These are phyloP conservation scores for Aspergillus pseudoterreus DNA, from an alignment of 2,329 filamentous ascomycete species.

Conservation along the genomic window DNA sequence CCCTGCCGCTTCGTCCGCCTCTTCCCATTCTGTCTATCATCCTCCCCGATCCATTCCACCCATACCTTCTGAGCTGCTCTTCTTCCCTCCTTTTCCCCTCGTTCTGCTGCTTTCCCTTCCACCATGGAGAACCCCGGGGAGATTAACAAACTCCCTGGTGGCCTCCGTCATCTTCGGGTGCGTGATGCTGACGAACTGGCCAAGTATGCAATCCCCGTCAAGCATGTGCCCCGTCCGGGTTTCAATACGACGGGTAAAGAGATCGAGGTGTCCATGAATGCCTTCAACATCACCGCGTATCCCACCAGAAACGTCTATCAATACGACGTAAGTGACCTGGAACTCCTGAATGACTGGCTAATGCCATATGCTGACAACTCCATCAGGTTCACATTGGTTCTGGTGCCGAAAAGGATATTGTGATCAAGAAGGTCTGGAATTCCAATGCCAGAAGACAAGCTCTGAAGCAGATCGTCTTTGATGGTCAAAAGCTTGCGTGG, in stretches of 20 bases:
- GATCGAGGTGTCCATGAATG: conserved; percentile 63
- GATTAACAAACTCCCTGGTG: conserved; percentile 17
- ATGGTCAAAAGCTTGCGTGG: conserved; percentile 86
- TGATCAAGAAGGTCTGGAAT: conserved; percentile 75
- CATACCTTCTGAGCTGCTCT: not conserved
- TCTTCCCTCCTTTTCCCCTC: not conserved
- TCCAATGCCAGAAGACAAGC: conserved; percentile 60
- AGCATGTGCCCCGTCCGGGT: conserved; percentile 46
- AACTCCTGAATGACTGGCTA: not conserved
- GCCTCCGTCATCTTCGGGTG: conserved; percentile 22
- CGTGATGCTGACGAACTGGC: conserved; percentile 24
- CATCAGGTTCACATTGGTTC: conserved; percentile 63
- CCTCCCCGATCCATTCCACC: not conserved
- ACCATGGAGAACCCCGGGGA: conserved; percentile 21
- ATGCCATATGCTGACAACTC: conserved; percentile 9
- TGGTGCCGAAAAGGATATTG: conserved; percentile 59
- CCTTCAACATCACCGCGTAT: conserved; percentile 64
- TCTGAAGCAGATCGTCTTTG: conserved; percentile 64
- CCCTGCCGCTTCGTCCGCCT: not conserved
- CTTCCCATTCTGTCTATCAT: conserved; percentile 1
- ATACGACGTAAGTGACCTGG: conserved; percentile 67
- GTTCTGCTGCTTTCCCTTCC: conserved; percentile 7
- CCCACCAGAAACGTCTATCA: conserved; percentile 66
- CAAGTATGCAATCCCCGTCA: conserved; percentile 32
- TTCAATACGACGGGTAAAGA: conserved; percentile 58